Evolutionary conservation across 768 basidiomycete species (phyloP), one percentile per base, ranked within the genome.

Genomic region (Pulveroboletus ravenelii): DNA sequence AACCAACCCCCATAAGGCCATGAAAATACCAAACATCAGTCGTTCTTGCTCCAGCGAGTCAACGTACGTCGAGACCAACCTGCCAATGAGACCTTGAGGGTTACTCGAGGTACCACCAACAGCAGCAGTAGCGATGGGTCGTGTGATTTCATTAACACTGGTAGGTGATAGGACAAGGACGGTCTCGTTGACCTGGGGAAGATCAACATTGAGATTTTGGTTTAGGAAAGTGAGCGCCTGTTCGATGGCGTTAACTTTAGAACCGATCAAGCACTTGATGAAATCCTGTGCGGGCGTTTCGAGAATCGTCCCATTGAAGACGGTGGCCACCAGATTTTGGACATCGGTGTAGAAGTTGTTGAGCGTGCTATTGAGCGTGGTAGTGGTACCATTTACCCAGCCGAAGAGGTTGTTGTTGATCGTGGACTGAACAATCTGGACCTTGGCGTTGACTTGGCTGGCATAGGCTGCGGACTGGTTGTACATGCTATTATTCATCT

Each of bases 361-460:
- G 61, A 99, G 72, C 3, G 95, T 96, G 58, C 74, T 72, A 67
- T 99, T 99, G 47, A 99, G 78, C 6, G 85, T 83, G 4, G 81
- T 83, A 1, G 93, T 95, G 8, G 95, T 95, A 15, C 75, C 78
- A 60, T 97, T 93, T 43, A 98, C 85, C 94, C 94, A 98, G 10
- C 93, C 93, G 55, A 98, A 95, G 41, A 98, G 70, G 23, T 87
- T 88, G 36, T 90, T 72, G 65, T 97, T 91, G 68, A 98, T 80
- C 6, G 81, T 79, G 35, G 73, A 74, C 70, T 98, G 89, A 43
- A 91, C 75, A 31, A 59, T 59, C 43, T 80, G 77, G 18, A 97
- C 81, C 29, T 81, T 86, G 17, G 60, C 61, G 57, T 98, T 99
- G 62, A 93, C 75, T 30, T 75, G 75, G n/a, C 67, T 74, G 4